These are phyloP conservation scores for Suillus spraguei DNA, from an alignment of 768 basidiomycete genomes.

Conservation along the genomic window DNA sequence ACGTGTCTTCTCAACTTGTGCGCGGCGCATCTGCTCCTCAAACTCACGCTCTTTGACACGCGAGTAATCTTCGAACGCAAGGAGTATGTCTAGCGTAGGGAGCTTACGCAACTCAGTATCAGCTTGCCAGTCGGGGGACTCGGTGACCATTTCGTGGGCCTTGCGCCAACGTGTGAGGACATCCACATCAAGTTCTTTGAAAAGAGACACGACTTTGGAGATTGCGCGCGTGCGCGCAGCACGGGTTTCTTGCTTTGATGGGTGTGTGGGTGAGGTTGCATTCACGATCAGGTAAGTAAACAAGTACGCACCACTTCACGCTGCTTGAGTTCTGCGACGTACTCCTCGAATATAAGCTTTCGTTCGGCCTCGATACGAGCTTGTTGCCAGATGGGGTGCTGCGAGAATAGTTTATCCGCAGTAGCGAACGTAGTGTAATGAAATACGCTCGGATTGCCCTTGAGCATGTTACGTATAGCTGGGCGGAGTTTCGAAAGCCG, in stretches of 20 bases:
- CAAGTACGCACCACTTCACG: conserved; percentile 77
- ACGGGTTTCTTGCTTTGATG: conserved; percentile 71
- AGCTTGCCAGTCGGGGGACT: conserved; percentile 76
- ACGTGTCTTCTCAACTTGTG: conserved; percentile 81
- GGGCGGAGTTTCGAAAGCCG: conserved; percentile 86
- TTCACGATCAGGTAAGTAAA: conserved; percentile 9
- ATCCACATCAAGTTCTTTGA: conserved; percentile 87
- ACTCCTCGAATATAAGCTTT: conserved; percentile 88
- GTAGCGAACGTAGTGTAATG: conserved; percentile 91
- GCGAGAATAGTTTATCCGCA: conserved; percentile 82
- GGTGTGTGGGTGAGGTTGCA: conserved; percentile 12
- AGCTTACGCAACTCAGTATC: conserved; percentile 81
- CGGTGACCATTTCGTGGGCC: conserved; percentile 74
- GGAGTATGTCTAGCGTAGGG: conserved; percentile 88
- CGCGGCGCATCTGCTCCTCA: conserved; percentile 80
- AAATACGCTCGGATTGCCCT: conserved; percentile 84
- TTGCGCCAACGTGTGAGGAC: conserved; percentile 93
- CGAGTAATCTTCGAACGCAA: conserved; percentile 94
- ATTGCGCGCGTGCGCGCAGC: conserved; percentile 79
- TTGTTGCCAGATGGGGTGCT: conserved; percentile 92
- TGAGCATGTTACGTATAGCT: conserved; percentile 82
- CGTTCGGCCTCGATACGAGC: conserved; percentile 85
- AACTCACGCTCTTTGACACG: conserved; percentile 89
- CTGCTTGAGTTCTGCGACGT: conserved; percentile 81
- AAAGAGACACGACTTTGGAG: conserved; percentile 78